Evolutionary conservation across 2,329 filamentous ascomycete genomes (phyloP).

Genomic region (Ophiostoma sp.): DNA sequence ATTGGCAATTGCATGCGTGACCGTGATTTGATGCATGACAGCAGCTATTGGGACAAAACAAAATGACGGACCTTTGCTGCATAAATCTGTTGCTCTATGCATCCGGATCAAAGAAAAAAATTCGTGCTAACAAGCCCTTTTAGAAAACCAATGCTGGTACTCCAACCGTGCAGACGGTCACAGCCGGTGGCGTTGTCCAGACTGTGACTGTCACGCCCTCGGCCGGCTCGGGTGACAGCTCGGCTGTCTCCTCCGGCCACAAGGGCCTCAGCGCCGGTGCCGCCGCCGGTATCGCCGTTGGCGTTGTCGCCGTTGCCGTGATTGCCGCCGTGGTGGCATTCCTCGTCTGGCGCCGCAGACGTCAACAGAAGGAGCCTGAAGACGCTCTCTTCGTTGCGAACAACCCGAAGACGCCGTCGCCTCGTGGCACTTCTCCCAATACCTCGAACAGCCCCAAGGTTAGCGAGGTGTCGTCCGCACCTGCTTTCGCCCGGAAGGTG

Average conservation of each 20-base stretch:
- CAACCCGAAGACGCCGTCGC: slow-evolving; percentile 39
- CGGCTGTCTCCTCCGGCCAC: slow-evolving; percentile 28
- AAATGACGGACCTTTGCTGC: background rate
- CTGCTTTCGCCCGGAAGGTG: slow-evolving; percentile 19
- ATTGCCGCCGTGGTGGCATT: slow-evolving; percentile 40
- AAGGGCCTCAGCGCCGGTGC: slow-evolving; percentile 47
- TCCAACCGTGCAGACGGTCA: slow-evolving; percentile 53
- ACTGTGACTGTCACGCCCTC: slow-evolving; percentile 56
- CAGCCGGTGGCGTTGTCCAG: slow-evolving; percentile 52
- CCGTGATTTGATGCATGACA: slow-evolving; percentile 14
- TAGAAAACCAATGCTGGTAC: slow-evolving; percentile 15
- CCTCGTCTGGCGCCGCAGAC: slow-evolving; percentile 40
- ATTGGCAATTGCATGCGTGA: slow-evolving; percentile 18
- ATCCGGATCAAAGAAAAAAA: background rate
- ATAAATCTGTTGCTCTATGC: background rate
- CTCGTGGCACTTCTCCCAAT: slow-evolving; percentile 53
- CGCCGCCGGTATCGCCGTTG: slow-evolving; percentile 55
- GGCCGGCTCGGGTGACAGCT: slow-evolving; percentile 6
- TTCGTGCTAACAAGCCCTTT: background rate
- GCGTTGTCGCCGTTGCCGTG: slow-evolving; percentile 41
- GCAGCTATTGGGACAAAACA: background rate
- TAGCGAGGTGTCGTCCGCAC: slow-evolving; percentile 38
- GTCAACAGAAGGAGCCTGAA: slow-evolving; percentile 46
- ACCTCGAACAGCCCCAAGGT: slow-evolving; percentile 47
- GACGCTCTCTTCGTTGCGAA: slow-evolving; percentile 45